Conservation (phyloP, 2,329 filamentous ascomycete genomes). For the Stromatinia cepivora region DNA sequence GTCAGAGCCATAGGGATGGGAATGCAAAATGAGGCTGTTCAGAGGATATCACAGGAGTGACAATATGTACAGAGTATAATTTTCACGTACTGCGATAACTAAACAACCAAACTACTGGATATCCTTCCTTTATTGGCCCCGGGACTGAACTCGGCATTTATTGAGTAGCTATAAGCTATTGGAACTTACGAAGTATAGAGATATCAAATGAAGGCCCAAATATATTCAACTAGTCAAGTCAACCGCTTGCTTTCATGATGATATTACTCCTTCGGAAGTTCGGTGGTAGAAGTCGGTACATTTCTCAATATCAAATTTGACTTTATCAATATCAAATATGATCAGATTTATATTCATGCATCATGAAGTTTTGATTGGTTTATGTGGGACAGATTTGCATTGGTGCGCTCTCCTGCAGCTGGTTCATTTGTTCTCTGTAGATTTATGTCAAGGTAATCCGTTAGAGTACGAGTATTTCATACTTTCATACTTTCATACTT, state of each 20-base stretch:
- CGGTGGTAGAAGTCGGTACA: background rate
- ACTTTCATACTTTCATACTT: too few species aligned
- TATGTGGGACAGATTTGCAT: background rate
- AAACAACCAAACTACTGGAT: background rate
- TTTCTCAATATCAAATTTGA: background rate
- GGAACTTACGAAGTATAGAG: background rate
- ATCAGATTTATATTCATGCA: background rate
- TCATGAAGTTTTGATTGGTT: background rate
- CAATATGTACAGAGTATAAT: too few species aligned
- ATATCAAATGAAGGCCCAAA: background rate
- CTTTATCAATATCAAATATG: background rate
- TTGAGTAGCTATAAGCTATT: background rate
- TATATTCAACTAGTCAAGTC: background rate
- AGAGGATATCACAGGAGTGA: too few species aligned
- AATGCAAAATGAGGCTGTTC: too few species aligned
- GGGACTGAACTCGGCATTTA: background rate
- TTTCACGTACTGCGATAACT: too few species aligned
- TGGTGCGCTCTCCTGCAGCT: conserved; percentile 8
- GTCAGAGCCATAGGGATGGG: too few species aligned
- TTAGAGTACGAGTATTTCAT: background rate
- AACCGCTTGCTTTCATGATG: background rate
- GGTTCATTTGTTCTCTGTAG: conserved; percentile 4
- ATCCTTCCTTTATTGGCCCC: background rate
- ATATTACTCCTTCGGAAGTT: too few species aligned
- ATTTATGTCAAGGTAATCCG: background rate